A percentile compares a stretch with the other conserved stretches of the same genome.
phyloP scores from a whole-genome alignment of 2,329 filamentous ascomycete species.

The Herpotrichia juniperi region DNA sequence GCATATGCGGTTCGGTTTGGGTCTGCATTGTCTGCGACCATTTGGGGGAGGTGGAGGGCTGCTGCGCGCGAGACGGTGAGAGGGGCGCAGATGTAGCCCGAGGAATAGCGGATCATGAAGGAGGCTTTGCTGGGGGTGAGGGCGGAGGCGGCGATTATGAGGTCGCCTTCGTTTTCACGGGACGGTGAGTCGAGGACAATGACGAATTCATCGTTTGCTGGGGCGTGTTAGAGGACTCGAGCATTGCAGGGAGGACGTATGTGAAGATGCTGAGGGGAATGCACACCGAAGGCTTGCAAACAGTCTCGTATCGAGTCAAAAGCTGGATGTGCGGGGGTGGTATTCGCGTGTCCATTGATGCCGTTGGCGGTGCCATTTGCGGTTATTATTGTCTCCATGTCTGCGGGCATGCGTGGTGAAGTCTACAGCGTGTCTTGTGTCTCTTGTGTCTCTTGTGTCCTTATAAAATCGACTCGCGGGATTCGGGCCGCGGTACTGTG shows the following conservation, averaged over 20 bases:
- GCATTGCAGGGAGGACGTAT: not conserved
- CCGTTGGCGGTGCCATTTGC: slow-evolving; percentile 23
- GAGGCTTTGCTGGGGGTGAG: slow-evolving; percentile 90
- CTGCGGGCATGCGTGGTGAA: slow-evolving; percentile 27
- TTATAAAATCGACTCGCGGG: too few relatives aligned
- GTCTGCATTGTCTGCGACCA: slow-evolving; percentile 80
- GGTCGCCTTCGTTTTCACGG: slow-evolving; percentile 97
- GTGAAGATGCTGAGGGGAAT: slow-evolving; percentile 3
- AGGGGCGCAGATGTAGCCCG: slow-evolving; percentile 90
- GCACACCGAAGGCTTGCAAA: slow-evolving; percentile 51
- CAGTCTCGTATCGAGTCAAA: slow-evolving; percentile 56
- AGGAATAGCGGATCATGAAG: slow-evolving; percentile 90
- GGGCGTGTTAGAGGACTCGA: slow-evolving; percentile 14
- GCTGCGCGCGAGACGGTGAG: slow-evolving; percentile 72
- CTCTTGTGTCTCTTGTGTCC: too few relatives aligned
- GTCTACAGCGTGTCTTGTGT: not conserved
- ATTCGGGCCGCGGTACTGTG: not conserved
- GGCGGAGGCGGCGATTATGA: slow-evolving; percentile 89
- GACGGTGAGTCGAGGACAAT: slow-evolving; percentile 90
- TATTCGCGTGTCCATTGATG: slow-evolving; percentile 22
- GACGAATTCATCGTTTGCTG: slow-evolving; percentile 78
- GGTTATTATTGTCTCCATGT: slow-evolving; percentile 18
- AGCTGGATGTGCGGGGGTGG: slow-evolving; percentile 41
- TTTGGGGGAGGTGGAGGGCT: slow-evolving; percentile 80
- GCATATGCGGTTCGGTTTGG: slow-evolving; percentile 93